Evolutionary conservation across 768 basidiomycete genomes (phyloP), one percentile per base, ranked within the genome.

Genomic region (Sarcodon aspratus): DNA sequence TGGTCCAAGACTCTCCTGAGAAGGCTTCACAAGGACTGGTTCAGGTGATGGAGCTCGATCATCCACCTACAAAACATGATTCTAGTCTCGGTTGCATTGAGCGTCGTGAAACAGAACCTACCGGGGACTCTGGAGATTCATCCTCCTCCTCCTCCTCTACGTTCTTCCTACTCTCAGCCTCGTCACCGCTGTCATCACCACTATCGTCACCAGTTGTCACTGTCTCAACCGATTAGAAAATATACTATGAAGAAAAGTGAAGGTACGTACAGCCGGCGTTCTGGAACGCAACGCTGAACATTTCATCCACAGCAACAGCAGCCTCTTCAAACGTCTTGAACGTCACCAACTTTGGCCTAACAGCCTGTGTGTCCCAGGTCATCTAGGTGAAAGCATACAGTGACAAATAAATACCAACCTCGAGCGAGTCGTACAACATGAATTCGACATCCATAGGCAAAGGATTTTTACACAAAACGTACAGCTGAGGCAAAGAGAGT

Each of bases 391-490:
- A 35, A 7, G 12, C 31, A 3, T 44, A 44, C n/a, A 38, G 38
- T 36, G 17, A 44, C 37, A 3, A 2, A 44, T 46, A 27, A 42
- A 47, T 21, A 51, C 67, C 55, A 54, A 91, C 91, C 69, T 98
- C 94, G 8, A 99, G 65, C 1, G 95, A 96, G 63, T 99, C 96
- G 0, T 81, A 80, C 7, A 96, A 64, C 91, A 97, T 95, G 66
- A 98, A 99, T 47, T 96, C 94, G 9, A 96, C 85, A 53, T 99
- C 96, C 93, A 97, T 94, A 0, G 96, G 85, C n/a, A 94, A 63
- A 18, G 80, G 71, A 42, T 82, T 75, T 66, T 99, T 99, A 69
- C 87, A 89, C n/a, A 83, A 72, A 12, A 87, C 72, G 63, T 98
- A 99, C 50, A 93, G 83, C 79, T 83, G 51, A 45, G 17, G 21